phyloP scores from a whole-genome alignment of 108 stramenopile species.

The Seminavis robusta region DNA sequence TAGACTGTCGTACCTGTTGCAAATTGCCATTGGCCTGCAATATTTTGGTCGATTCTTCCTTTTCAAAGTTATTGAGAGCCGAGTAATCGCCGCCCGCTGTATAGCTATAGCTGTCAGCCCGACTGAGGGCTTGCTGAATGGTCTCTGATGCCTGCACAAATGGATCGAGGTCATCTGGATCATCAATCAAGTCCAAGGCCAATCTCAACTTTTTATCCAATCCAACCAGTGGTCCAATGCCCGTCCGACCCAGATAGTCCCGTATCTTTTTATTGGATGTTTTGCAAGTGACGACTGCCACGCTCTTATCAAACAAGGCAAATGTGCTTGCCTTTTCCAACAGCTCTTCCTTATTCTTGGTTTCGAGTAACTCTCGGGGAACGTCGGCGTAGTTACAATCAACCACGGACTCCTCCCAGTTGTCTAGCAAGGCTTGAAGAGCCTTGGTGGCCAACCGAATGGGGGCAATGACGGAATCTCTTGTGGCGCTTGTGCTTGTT shows the following conservation, averaged over 20 bases:
- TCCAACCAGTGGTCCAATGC: slow-evolving; percentile 66
- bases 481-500: no score
- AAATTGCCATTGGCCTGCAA: slow-evolving; percentile 40
- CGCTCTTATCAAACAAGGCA: slow-evolving; percentile 78
- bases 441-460: background rate
- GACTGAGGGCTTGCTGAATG: slow-evolving; percentile 51
- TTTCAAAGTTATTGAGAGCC: slow-evolving; percentile 70
- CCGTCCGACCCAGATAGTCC: slow-evolving; percentile 73
- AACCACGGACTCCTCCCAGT: slow-evolving; percentile 15
- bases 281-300: slow-evolving; percentile 64
- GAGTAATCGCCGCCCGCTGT: slow-evolving; percentile 73
- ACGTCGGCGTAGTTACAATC: slow-evolving; percentile 85
- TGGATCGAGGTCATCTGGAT: slow-evolving; percentile 52
- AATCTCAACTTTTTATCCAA: slow-evolving; percentile 51
- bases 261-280: slow-evolving; percentile 59
- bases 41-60: slow-evolving; percentile 32
- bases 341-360: slow-evolving; percentile 73
- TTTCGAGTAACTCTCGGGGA: slow-evolving; percentile 69
- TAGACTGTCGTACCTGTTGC: slow-evolving; percentile 51
- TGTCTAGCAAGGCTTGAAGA: background rate
- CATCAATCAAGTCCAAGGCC: slow-evolving; percentile 50
- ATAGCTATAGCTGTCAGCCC: slow-evolving; percentile 57
- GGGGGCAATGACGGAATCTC: no score
- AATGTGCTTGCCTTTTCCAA: slow-evolving; percentile 72
- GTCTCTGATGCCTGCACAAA: slow-evolving; percentile 35